These are phyloP conservation scores for Microbotryum violaceum DNA, from an alignment of 1,284 basidiomycete species.

Conservation along the genomic window DNA sequence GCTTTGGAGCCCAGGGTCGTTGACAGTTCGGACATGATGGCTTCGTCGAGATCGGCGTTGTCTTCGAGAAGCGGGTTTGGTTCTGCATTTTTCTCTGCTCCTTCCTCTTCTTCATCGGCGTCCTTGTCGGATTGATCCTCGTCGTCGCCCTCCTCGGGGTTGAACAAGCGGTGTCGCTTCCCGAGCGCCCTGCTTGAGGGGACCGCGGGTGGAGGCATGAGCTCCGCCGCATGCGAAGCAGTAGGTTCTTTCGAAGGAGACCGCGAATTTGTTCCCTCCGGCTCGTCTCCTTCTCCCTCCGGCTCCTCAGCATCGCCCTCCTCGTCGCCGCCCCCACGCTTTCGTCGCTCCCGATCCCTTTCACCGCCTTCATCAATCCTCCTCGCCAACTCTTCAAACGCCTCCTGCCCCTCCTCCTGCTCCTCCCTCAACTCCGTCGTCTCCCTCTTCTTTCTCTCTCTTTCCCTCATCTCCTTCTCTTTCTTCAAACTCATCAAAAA, in stretches of 20 bases:
- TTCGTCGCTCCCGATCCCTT: slow-evolving; percentile 12
- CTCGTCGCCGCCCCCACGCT: slow-evolving; percentile 7
- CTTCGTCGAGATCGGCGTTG: slow-evolving; percentile 15
- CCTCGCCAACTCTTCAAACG: slow-evolving; percentile 16
- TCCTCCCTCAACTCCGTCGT: slow-evolving; percentile 22
- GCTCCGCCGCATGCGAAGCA: slow-evolving; percentile 5
- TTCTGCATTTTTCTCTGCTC: slow-evolving; percentile 28
- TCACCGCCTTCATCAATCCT: slow-evolving; percentile 24
- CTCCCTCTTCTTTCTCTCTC: slow-evolving; percentile 16
- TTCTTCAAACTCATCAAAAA: slow-evolving; percentile 67
- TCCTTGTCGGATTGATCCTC: slow-evolving; percentile 7
- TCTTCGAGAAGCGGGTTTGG: slow-evolving; percentile 12
- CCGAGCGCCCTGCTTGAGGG: slow-evolving; percentile 20
- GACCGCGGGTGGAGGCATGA: slow-evolving; percentile 13
- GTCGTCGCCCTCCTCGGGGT: slow-evolving; percentile 6
- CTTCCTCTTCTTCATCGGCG: slow-evolving; percentile 32
- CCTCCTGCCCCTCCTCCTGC: slow-evolving; percentile 15
- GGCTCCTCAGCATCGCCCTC: slow-evolving; percentile 14
- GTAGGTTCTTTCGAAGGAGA: background rate
- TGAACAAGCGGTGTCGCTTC: slow-evolving; percentile 12
- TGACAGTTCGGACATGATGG: slow-evolving; percentile 45
- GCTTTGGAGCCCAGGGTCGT: slow-evolving; percentile 59
- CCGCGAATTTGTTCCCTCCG: background rate
- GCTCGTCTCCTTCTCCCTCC: background rate
- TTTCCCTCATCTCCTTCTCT: slow-evolving; percentile 53